These are phyloP conservation scores for Hebeloma cylindrosporum DNA, from an alignment of 768 basidiomycete species.

Conservation along the genomic window DNA sequence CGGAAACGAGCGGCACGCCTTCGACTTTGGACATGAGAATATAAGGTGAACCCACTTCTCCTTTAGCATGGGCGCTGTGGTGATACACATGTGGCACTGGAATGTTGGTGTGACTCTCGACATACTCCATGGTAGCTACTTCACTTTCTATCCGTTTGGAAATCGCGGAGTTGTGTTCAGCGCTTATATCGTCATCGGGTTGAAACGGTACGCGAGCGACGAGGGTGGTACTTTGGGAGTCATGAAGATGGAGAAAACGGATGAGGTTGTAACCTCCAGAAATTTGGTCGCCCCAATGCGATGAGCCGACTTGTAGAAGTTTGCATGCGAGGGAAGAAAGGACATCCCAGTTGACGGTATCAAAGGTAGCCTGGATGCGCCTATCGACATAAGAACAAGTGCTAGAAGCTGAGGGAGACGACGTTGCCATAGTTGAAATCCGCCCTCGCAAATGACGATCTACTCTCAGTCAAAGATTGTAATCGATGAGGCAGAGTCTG, in stretches of 20 bases:
- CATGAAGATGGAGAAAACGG: constrained; percentile 9
- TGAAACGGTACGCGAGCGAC: constrained; percentile 5
- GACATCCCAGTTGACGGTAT: constrained; percentile 5
- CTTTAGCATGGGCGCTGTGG: not conserved
- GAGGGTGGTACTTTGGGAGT: not conserved
- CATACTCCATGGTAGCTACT: constrained; percentile 9
- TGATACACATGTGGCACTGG: not conserved
- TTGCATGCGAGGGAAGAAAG: not conserved
- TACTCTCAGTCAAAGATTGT: too few species aligned
- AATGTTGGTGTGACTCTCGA: constrained; percentile 1
- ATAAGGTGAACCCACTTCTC: constrained; percentile 1
- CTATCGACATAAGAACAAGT: too few species aligned
- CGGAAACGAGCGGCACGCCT: constrained; percentile 3
- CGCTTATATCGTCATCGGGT: not conserved
- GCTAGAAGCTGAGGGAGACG: too few species aligned
- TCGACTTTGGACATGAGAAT: constrained; percentile 6
- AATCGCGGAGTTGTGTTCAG: not conserved
- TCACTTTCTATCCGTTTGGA: constrained; percentile 1
- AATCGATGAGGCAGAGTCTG: too few species aligned
- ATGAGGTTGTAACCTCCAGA: constrained; percentile 6
- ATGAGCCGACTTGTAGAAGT: not conserved
- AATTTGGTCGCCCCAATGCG: constrained; percentile 4
- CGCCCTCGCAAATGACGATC: too few species aligned
- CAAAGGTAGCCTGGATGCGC: too few species aligned
- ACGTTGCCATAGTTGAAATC: too few species aligned